A percentile compares a stretch with the other conserved stretches of the same genome.
phyloP scores from a whole-genome alignment of 2,329 filamentous ascomycete genomes.

The Kalaharituber pfeilii region DNA sequence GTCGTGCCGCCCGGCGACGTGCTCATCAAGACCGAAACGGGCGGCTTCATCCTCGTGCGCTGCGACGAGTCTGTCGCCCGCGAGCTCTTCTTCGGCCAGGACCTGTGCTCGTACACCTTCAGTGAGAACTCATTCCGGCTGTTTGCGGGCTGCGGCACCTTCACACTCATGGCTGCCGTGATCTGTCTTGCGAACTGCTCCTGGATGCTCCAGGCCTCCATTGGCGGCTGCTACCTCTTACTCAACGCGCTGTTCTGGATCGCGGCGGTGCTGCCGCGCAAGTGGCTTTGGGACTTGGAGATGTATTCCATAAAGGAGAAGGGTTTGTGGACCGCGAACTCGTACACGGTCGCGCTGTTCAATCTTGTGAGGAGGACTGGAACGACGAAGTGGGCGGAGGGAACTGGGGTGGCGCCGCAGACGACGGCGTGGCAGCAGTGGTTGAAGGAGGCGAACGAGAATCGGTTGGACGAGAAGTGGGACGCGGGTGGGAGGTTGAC shows the following conservation, averaged over 20 bases:
- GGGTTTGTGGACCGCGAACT: no score
- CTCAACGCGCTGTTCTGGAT: conserved; percentile 45
- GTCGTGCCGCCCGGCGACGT: conserved; percentile 40
- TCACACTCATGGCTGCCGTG: conserved; percentile 43
- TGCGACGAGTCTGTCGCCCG: conserved; percentile 44
- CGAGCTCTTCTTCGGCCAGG: conserved; percentile 45
- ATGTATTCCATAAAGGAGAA: no score
- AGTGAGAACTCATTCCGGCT: conserved; percentile 32
- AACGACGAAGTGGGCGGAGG: no score
- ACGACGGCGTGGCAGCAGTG: no score
- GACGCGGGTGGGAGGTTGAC: no score
- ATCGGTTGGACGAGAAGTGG: no score
- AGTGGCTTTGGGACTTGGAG: conserved; percentile 40
- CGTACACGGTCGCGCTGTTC: no score
- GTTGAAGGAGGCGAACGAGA: no score
- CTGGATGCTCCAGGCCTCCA: conserved; percentile 43
- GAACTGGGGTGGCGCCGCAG: no score
- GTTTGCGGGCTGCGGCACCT: conserved; percentile 41
- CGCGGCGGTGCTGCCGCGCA: conserved; percentile 34
- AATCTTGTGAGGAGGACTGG: no score
- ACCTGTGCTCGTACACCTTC: conserved; percentile 41
- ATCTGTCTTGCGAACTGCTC: conserved; percentile 45
- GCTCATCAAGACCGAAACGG: conserved; percentile 32
- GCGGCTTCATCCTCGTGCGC: conserved; percentile 39
- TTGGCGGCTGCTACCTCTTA: conserved; percentile 40